These are phyloP conservation scores for Tuber indicum DNA, from an alignment of 495 filamentous ascomycete species.

Conservation along the genomic window DNA sequence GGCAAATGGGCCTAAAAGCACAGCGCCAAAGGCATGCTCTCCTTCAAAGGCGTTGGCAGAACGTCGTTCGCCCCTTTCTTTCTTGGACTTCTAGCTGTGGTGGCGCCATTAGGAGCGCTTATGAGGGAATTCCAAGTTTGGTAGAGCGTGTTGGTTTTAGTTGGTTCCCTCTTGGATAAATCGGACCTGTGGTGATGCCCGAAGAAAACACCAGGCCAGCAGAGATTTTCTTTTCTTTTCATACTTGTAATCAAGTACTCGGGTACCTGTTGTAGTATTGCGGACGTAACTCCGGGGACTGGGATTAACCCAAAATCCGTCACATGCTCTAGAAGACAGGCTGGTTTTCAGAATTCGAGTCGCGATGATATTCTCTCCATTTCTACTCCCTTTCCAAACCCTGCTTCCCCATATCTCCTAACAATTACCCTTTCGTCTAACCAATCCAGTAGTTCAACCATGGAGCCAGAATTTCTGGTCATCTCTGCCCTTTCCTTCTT, in stretches of 20 bases:
- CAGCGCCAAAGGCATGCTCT: neutral
- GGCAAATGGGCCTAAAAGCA: neutral
- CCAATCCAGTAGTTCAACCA: conserved; percentile 57
- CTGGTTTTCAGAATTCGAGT: neutral
- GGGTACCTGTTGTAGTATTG: neutral
- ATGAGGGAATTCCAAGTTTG: neutral
- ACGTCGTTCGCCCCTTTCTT: neutral
- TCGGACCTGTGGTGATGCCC: neutral
- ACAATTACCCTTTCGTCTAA: conserved; percentile 48
- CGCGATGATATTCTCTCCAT: conserved; percentile 12
- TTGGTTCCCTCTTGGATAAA: neutral
- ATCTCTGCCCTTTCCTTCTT: conserved; percentile 51
- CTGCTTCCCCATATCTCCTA: conserved; percentile 38
- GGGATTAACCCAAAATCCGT: neutral
- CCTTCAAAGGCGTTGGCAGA: neutral
- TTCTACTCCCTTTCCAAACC: conserved; percentile 34
- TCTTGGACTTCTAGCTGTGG: neutral
- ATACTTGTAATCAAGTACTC: neutral
- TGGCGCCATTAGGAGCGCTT: neutral
- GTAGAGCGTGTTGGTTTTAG: neutral
- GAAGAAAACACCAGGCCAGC: neutral
- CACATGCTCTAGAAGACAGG: neutral
- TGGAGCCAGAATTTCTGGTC: conserved; percentile 48
- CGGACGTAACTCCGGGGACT: neutral
- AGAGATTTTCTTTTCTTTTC: neutral